phyloP scores from a whole-genome alignment of 371 early-diverging fungal genomes.

The Circinella umbellata region DNA sequence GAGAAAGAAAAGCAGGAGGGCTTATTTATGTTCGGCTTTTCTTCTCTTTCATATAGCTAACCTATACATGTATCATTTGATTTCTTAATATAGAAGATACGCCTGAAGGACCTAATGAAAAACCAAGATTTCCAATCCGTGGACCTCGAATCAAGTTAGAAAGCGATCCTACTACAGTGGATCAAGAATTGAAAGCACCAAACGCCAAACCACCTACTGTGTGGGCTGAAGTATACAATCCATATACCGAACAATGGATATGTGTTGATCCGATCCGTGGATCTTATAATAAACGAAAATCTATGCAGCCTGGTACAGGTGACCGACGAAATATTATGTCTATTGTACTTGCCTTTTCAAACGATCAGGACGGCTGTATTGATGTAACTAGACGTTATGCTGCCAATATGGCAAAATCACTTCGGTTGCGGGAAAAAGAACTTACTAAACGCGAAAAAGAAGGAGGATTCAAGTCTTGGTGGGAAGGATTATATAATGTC shows the following conservation, averaged over 20 bases:
- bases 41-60: no score
- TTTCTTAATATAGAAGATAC: not conserved
- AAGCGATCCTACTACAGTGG: conserved; percentile 22
- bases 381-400: conserved; percentile 80
- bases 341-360: conserved; percentile 65
- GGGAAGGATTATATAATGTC: conserved; percentile 23
- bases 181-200: conserved; percentile 28
- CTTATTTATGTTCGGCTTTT: no score
- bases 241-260: conserved; percentile 57
- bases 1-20: no score
- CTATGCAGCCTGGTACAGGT: conserved; percentile 56
- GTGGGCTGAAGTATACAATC: conserved; percentile 68
- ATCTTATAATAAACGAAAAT: conserved; percentile 50
- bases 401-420: conserved; percentile 57
- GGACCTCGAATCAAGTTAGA: conserved; percentile 17
- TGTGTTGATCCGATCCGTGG: conserved; percentile 67
- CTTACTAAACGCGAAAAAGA: conserved; percentile 44
- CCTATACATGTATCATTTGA: no score
- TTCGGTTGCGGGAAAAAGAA: conserved; percentile 56
- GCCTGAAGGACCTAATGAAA: not conserved
- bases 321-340: conserved; percentile 52
- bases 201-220: conserved; percentile 47
- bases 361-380: conserved; percentile 39
- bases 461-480: conserved; percentile 43
- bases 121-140: conserved; percentile 29